A percentile compares a stretch with the other conserved stretches of the same genome.
These are phyloP conservation scores for Trichoderma virens DNA, from an alignment of 495 filamentous ascomycete species.

Conservation along the genomic window DNA sequence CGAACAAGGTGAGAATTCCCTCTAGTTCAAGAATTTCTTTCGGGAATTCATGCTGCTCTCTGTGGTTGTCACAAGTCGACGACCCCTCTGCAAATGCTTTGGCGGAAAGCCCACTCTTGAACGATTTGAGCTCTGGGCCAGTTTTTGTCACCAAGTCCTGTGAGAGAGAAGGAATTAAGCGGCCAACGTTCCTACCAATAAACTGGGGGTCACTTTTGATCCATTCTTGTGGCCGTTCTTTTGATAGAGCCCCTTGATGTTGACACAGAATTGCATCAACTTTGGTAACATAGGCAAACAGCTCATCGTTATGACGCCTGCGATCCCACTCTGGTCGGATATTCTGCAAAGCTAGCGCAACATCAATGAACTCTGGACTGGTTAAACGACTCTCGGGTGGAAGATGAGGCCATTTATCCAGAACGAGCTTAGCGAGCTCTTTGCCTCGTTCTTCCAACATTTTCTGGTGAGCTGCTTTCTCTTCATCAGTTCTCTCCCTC, in stretches of 20 bases:
- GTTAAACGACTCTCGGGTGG: not conserved
- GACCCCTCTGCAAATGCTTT: too few species aligned
- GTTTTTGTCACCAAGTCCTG: slow-evolving; percentile 17
- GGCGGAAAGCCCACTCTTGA: not conserved
- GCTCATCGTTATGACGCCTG: not conserved
- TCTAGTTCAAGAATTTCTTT: too few species aligned
- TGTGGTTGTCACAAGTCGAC: too few species aligned
- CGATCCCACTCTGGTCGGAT: not conserved
- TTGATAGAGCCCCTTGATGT: not conserved
- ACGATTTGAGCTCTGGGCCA: not conserved
- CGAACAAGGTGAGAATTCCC: too few species aligned
- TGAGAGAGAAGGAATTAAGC: slow-evolving; percentile 11
- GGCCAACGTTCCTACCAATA: not conserved
- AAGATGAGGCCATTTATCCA: not conserved
- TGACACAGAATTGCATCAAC: not conserved
- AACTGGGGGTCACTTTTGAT: not conserved
- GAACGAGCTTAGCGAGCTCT: not conserved
- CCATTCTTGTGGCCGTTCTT: not conserved
- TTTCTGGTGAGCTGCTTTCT: not conserved
- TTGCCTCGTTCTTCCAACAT: not conserved
- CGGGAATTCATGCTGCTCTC: too few species aligned
- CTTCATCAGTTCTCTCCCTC: not conserved
- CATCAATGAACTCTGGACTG: not conserved
- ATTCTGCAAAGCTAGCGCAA: not conserved
- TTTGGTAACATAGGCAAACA: not conserved